Percentiles rank a stretch among this genome's conserved stretches.
phyloP scores from a whole-genome alignment of 176 grass and related monocot genomes.

The Oryza rufipogon region DNA sequence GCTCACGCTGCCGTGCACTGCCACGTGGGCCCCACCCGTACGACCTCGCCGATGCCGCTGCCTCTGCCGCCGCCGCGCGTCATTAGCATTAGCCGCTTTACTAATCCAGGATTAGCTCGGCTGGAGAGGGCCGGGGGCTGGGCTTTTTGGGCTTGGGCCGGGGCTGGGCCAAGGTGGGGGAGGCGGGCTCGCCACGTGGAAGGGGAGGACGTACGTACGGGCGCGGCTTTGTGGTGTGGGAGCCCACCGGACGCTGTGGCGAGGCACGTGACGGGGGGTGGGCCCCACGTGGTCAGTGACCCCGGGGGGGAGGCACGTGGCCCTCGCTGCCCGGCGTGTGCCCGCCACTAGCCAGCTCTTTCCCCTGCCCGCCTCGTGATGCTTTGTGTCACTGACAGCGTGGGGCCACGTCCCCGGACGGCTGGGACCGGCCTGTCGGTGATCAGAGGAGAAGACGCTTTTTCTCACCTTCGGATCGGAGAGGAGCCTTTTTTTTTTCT shows the following conservation, averaged over 20 bases:
- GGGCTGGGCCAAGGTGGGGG: too few species aligned
- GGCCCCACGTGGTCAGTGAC: not conserved
- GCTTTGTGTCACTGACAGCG: not conserved
- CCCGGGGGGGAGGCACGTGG: not conserved
- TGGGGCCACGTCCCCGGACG: not conserved
- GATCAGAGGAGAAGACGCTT: too few species aligned
- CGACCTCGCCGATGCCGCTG: not conserved
- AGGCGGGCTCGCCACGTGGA: not conserved
- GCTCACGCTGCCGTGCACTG: constrained; percentile 2
- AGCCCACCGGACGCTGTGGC: not conserved
- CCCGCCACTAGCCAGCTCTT: not conserved
- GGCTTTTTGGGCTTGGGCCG: too few species aligned
- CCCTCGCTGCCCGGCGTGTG: not conserved
- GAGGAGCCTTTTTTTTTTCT: too few species aligned
- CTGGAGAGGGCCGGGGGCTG: too few species aligned
- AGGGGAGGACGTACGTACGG: not conserved
- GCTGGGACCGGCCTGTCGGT: not conserved
- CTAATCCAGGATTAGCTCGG: not conserved
- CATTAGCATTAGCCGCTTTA: too few species aligned
- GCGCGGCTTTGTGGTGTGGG: too few species aligned
- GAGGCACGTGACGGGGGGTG: not conserved
- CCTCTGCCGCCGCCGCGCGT: too few species aligned
- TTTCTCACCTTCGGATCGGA: too few species aligned
- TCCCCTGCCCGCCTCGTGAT: not conserved
- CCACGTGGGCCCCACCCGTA: too few species aligned